phyloP scores from a whole-genome alignment of 2,329 filamentous ascomycete species.

The Paracoccidioides lutzii region DNA sequence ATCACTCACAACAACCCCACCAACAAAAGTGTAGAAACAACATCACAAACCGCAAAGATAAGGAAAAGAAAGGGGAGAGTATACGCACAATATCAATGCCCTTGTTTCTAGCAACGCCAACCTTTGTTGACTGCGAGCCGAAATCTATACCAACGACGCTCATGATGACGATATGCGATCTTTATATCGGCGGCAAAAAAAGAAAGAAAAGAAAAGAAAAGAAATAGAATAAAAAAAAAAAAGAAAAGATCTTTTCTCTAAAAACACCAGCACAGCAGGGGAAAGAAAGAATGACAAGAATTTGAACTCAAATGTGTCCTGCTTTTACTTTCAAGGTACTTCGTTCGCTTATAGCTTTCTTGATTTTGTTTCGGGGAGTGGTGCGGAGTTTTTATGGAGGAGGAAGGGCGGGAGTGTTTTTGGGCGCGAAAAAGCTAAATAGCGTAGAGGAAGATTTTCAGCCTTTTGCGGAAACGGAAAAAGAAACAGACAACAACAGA shows the following conservation, averaged over 20 bases:
- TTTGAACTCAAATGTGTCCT: too few species aligned
- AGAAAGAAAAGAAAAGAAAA: neutral
- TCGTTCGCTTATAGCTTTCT: too few species aligned
- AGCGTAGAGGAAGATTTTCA: neutral
- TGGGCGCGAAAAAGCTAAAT: too few species aligned
- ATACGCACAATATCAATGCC: slow-evolving; percentile 93
- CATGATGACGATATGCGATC: slow-evolving; percentile 33
- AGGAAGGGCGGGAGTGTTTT: neutral
- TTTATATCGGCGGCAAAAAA: neutral
- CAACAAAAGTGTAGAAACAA: neutral
- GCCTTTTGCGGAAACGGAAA: too few species aligned
- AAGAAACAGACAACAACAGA: too few species aligned
- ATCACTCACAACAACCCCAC: neutral
- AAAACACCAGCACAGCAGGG: neutral
- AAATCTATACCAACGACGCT: slow-evolving; percentile 74
- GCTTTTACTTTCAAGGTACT: too few species aligned
- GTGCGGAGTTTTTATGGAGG: neutral
- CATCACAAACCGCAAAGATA: neutral
- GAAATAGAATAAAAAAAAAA: neutral
- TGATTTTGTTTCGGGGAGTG: too few species aligned
- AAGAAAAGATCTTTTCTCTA: neutral
- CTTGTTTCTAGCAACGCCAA: slow-evolving; percentile 94
- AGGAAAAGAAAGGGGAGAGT: slow-evolving; percentile 6
- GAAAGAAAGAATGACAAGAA: neutral
- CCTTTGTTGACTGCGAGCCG: slow-evolving; percentile 90